These are phyloP conservation scores for Globisporangium middletonii DNA, from an alignment of 352 stramenopile genomes.

Conservation along the genomic window DNA sequence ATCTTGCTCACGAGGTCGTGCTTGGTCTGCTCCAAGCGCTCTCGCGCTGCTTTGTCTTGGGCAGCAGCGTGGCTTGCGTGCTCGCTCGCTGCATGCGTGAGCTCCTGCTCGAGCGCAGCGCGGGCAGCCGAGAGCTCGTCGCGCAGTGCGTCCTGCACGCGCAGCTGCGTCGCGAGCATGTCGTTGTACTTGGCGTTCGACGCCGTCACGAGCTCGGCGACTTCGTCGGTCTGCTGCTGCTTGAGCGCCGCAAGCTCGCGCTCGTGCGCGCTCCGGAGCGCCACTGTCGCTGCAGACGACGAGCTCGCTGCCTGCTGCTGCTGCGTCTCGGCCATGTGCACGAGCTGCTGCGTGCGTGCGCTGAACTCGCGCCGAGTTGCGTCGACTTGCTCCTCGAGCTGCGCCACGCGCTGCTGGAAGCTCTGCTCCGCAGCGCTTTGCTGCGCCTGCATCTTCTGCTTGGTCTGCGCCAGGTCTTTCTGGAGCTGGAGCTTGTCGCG, in stretches of 20 bases:
- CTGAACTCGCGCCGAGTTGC: constrained; percentile 32
- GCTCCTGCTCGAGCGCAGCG: constrained; percentile 14
- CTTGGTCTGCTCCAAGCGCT: constrained; percentile 39
- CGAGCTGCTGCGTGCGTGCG: constrained; percentile 33
- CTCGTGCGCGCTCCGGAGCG: constrained; percentile 13
- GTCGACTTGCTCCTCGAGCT: constrained; percentile 38
- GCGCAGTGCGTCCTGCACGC: constrained; percentile 43
- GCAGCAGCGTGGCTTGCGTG: constrained; percentile 3
- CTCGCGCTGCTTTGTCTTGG: constrained; percentile 10
- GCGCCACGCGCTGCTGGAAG: constrained; percentile 39
- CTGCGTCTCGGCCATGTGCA: constrained; percentile 24
- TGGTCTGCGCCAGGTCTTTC: constrained; percentile 26
- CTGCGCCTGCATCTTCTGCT: constrained; percentile 17
- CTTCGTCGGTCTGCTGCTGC: constrained; percentile 45
- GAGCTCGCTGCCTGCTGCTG: constrained; percentile 14
- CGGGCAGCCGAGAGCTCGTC: constrained; percentile 18
- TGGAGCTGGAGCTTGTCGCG: constrained; percentile 34
- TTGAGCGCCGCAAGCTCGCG: constrained; percentile 22
- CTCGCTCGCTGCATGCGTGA: constrained; percentile 7
- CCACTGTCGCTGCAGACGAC: constrained; percentile 8
- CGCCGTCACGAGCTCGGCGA: constrained; percentile 56
- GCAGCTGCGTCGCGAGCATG: constrained; percentile 71
- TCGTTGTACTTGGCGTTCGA: constrained; percentile 67
- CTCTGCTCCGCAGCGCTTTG: constrained; percentile 14
- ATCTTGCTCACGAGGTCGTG: constrained; percentile 57